Base-by-base conservation (phyloP, 2,329 filamentous ascomycete species). In the Chaetomium sp. region DNA sequence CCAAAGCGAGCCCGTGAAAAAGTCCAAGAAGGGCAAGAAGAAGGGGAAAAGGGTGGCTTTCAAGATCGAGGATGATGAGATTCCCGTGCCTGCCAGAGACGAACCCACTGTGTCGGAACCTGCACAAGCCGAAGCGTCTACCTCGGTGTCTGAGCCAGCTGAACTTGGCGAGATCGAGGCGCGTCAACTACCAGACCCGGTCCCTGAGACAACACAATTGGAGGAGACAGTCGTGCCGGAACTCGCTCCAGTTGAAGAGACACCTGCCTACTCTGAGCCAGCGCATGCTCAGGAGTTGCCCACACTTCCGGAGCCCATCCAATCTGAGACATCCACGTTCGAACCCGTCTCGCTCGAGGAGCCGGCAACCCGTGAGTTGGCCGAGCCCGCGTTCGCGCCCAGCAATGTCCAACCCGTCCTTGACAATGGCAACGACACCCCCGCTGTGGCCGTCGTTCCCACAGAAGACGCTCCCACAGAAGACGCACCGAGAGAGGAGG, bases 11-110 rank as follows among this genome's bases (percentile, higher is more conserved):
- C 57, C 55, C 5, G 63, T 60, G 35, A 69, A 68, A 57, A 72
- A 70, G 56, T 64, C 66, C 48, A 72, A 72, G 49, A 66, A 70
- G 59, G 67, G 64, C 54, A 45, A 52, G 40, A 50, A 57, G 49
- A 65, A 66, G 57, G 59, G 61, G 58, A 56, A 54, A 37, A 40
- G 52, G 42, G 37, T 35, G 7, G 45, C 37, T 34, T 14, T 42
- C 8, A 45, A 53, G 10, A 14, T 44, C 8, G 41, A 44, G 34
- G 55, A 54, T 27, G 55, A 57, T 3, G 55, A 53, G 14, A 36
- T 37, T 9, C 36, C 55, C 4, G 11, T 56, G 32, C 46, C 49
- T 46, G 54, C 50, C 32, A 27, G 19, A 27, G 46, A 49, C 1
- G 46, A 49, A 34, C 10, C 14, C 6, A 8, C 34, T 52, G 41